Percentiles rank a stretch among this genome's conserved stretches.
These are phyloP conservation scores for Xylariaceae sp. DNA, from an alignment of 2,329 filamentous ascomycete species.

Conservation along the genomic window DNA sequence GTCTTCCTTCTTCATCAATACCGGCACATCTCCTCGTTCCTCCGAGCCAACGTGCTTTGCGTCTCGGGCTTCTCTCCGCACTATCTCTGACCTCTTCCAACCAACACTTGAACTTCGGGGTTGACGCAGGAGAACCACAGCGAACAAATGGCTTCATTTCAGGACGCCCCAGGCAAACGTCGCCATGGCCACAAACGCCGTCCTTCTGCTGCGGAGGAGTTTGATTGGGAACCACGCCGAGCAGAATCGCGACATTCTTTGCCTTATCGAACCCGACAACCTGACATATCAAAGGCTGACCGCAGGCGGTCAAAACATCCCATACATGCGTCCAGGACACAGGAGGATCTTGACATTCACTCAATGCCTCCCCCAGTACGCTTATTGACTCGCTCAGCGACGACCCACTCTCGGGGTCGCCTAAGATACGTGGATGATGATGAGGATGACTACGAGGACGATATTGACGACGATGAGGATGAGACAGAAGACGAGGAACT, in stretches of 20 bases:
- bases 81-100: neutral
- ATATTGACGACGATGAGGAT: conserved; percentile 17
- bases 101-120: conserved; percentile 26
- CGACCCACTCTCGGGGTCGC: conserved; percentile 25
- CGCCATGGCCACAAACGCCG: conserved; percentile 28
- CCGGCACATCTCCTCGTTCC: conserved; percentile 26
- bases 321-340: conserved; percentile 26
- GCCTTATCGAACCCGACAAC: conserved; percentile 33
- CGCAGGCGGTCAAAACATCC: conserved; percentile 25
- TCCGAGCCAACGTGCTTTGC: conserved; percentile 26
- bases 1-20: conserved; percentile 29
- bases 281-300: conserved; percentile 34
- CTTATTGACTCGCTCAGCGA: conserved; percentile 24
- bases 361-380: conserved; percentile 30
- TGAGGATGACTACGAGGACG: conserved; percentile 21
- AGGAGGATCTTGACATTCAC: conserved; percentile 26
- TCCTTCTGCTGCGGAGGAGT: conserved; percentile 27
- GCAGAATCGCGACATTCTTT: conserved; percentile 31
- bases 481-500: conserved; percentile 23
- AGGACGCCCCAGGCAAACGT: conserved; percentile 29
- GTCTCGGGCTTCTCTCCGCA: neutral
- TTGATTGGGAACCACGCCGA: conserved; percentile 31
- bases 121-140: conserved; percentile 23
- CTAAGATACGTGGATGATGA: conserved; percentile 21
- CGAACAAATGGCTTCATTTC: conserved; percentile 32